These are phyloP conservation scores for Linnemannia elongata DNA, from an alignment of 192 early-diverging fungal species.

Conservation along the genomic window DNA sequence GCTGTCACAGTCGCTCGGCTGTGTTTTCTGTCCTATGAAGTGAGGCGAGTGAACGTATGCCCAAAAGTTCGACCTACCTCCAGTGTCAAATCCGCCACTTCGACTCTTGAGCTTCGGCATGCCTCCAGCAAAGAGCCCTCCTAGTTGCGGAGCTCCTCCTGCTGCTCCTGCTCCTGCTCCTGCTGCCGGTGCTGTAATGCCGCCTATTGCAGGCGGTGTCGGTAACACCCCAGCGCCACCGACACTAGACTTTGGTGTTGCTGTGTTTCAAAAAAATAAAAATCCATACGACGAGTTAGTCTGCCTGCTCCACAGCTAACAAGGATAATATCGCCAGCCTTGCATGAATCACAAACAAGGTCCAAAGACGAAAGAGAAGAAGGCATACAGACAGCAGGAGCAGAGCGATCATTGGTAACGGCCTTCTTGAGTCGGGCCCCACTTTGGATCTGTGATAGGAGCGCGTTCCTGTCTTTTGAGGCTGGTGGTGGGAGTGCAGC, in stretches of 20 bases:
- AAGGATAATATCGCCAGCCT: too few relatives aligned
- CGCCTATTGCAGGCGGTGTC: constrained; percentile 32
- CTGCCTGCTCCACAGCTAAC: too few relatives aligned
- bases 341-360: neutral
- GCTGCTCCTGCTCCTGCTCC: constrained; percentile 44
- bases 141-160: constrained; percentile 63
- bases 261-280: constrained; percentile 12
- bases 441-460: constrained; percentile 77
- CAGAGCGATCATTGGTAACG: constrained; percentile 75
- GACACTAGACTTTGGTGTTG: constrained; percentile 20
- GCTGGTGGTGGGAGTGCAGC: neutral
- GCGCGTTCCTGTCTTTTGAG: constrained; percentile 58
- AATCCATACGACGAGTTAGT: too few relatives aligned
- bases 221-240: constrained; percentile 40
- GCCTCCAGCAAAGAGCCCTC: constrained; percentile 72
- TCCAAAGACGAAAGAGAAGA: neutral
- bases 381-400: constrained; percentile 53
- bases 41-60: neutral
- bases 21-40: too few relatives aligned
- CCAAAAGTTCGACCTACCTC: constrained; percentile 42
- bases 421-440: constrained; percentile 70
- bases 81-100: constrained; percentile 66
- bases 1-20: neutral
- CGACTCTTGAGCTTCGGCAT: constrained; percentile 75
- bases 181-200: constrained; percentile 22